Evolutionary conservation across 2,329 filamentous ascomycete species (phyloP).

Genomic region (Ceratocystis cubensis): DNA sequence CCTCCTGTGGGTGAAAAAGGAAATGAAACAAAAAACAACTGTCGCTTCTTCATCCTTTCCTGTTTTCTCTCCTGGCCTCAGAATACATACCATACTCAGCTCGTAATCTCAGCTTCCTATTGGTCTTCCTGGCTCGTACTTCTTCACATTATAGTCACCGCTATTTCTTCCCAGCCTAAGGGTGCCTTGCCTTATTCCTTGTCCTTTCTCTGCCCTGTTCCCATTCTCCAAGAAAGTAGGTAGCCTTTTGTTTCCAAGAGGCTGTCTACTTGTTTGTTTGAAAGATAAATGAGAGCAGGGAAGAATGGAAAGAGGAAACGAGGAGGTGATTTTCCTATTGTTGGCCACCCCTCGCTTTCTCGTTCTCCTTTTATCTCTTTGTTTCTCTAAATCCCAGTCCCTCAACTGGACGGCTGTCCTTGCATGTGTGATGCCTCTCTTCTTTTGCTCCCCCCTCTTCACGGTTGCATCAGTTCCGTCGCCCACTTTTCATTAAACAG

Average conservation of each 20-base stretch:
- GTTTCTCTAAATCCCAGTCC: background rate
- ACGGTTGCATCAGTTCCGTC: background rate
- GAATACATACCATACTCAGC: background rate
- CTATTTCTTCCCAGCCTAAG: background rate
- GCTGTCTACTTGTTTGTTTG: background rate
- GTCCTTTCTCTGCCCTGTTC: background rate
- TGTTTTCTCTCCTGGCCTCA: background rate
- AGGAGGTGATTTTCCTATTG: background rate
- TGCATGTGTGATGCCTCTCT: background rate
- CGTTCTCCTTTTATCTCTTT: constrained; percentile 1
- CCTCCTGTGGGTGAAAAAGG: background rate
- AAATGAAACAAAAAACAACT: background rate
- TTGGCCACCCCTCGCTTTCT: background rate
- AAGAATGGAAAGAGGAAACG: background rate
- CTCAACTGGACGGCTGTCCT: too few relatives aligned
- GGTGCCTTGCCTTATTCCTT: background rate
- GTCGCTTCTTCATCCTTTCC: background rate
- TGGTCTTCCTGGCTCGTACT: background rate
- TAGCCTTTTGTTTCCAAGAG: background rate
- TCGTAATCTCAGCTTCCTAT: background rate
- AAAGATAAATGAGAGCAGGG: background rate
- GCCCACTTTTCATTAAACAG: background rate
- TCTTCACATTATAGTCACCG: background rate
- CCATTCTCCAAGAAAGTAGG: background rate
- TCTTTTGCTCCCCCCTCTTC: background rate